Evolutionary conservation across 257 asterid species (phyloP).

Genomic region (Solanum ossicruentum): DNA sequence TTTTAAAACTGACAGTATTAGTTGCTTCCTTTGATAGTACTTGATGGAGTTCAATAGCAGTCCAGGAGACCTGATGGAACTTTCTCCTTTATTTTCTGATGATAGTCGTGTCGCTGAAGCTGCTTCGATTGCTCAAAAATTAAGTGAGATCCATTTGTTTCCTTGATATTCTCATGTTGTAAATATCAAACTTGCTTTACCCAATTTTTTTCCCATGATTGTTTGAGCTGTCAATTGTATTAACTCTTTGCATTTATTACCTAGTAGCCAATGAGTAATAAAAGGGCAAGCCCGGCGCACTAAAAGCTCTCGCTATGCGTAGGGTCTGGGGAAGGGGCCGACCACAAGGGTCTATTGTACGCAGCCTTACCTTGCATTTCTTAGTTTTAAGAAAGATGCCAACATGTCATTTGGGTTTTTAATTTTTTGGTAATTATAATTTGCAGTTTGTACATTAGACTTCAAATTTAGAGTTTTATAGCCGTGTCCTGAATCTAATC

Average conservation of each 20-base stretch:
- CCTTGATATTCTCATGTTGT: background rate
- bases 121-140: constrained; percentile 96
- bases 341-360: no score
- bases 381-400: background rate
- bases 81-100: constrained; percentile 92
- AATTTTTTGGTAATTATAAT: background rate
- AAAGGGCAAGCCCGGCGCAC: no score
- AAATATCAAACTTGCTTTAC: background rate
- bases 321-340: no score
- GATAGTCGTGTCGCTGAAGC: constrained; percentile 99
- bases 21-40: constrained; percentile 50
- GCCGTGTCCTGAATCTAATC: background rate
- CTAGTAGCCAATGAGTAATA: background rate
- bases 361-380: background rate
- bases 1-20: background rate
- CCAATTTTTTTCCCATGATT: background rate
- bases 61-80: constrained; percentile 97
- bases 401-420: background rate
- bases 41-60: constrained; percentile 97
- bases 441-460: background rate
- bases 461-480: background rate
- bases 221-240: background rate
- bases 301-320: no score
- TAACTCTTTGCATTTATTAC: background rate
- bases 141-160: constrained; percentile 49